A percentile compares a stretch with the other conserved stretches of the same genome.
These are phyloP conservation scores for Quillaja saponaria DNA, from an alignment of 306 rosid genomes.

Conservation along the genomic window DNA sequence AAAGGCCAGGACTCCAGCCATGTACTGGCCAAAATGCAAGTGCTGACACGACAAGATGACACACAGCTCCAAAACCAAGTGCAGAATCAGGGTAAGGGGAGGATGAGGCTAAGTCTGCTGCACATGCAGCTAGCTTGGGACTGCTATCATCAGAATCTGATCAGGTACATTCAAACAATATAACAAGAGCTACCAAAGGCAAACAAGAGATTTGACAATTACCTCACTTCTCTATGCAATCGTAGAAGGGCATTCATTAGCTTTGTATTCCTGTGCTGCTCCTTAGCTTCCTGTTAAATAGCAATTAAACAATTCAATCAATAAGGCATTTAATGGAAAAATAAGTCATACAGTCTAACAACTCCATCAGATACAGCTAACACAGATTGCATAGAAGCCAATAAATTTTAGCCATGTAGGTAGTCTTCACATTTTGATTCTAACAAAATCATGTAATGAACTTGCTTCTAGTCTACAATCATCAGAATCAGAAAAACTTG, in stretches of 20 bases:
- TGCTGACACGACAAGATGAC: slow-evolving; percentile 82
- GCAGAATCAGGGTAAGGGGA: slow-evolving; percentile 82
- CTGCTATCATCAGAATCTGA: slow-evolving; percentile 50
- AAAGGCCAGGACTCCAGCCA: slow-evolving; percentile 98
- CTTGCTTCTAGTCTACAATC: too few relatives aligned
- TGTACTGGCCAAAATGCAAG: slow-evolving; percentile 94
- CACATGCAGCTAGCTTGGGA: slow-evolving; percentile 93
- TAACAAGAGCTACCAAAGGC: slow-evolving; percentile 14
- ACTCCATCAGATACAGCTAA: slow-evolving; percentile 12
- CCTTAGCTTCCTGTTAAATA: slow-evolving; percentile 72
- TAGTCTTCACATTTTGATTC: too few relatives aligned
- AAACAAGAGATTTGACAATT: slow-evolving; percentile 29
- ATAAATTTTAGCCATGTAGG: too few relatives aligned
- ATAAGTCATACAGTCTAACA: not conserved
- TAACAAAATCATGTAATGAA: too few relatives aligned
- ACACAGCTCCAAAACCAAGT: slow-evolving; percentile 91
- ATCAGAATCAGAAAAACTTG: too few relatives aligned
- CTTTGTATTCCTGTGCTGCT: slow-evolving; percentile 92
- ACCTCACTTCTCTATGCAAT: slow-evolving; percentile 96
- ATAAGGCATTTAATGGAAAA: slow-evolving; percentile 1
- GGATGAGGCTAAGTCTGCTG: slow-evolving; percentile 70
- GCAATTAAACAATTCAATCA: slow-evolving; percentile 37
- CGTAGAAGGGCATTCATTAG: slow-evolving; percentile 84
- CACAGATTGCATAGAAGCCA: too few relatives aligned
- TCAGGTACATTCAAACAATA: slow-evolving; percentile 35